Evolutionary conservation across 345 rosid species (phyloP), one percentile per base, ranked within the genome.

Genomic region (Acer campestre): DNA sequence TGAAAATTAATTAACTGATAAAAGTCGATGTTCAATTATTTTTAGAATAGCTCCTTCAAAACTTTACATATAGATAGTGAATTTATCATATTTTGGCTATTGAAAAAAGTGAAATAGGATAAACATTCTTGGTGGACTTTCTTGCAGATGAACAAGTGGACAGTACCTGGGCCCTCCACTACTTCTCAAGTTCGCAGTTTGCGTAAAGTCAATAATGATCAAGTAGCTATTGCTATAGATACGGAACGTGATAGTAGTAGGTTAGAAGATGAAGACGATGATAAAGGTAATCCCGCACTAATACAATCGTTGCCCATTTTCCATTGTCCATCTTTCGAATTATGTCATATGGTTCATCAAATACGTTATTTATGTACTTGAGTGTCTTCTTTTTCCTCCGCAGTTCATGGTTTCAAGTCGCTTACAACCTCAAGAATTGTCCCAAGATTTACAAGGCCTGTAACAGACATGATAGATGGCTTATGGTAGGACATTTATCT

Each of bases 401-500:
- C 80, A 91, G 98, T 88, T 81, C 99, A 91, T 85, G 98, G 99
- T 77, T 96, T 94, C 92, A 92, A 91, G 90, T 92, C 95, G 31
- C 97, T 96, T 58, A 80, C 97, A 17, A 83, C 93, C 46, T 97
- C 98, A 40, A 90, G 93, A 86, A 80, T 91, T 74, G 84, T 89
- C 70, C 99, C 98, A 61, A 87, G 84, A 84, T 91, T 93, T 84
- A 84, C 98, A 68, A 85, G 98, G 82, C 97, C 94, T 31, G 82
- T 88, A 79, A 82, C 94, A 16, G 93, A 89, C 91, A 85, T 89
- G 90, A 80, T 94, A 61, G 98, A 97, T 84, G 98, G 97, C 71
- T 82, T 97, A 79, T 91, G 98, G 99, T 91, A 75, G 38, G 90
- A 22, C 2, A 3, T 53, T 77, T 67, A 1, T 66, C 9, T 64